Evolutionary conservation across 257 asterid genomes (phyloP).

Genomic region (Lithospermum erythrorhizon): DNA sequence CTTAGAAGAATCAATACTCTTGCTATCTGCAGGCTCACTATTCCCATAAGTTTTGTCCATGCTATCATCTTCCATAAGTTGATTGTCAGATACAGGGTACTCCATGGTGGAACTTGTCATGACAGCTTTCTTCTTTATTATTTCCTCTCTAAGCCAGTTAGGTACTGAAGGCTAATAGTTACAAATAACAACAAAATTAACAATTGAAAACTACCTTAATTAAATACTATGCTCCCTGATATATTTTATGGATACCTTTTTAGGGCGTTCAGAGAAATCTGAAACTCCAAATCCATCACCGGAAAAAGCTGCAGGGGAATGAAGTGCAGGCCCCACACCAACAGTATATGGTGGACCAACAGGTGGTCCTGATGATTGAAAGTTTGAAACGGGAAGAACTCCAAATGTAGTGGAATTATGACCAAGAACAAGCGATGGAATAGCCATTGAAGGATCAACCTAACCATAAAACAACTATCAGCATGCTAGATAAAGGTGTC

Average conservation of each 20-base stretch:
- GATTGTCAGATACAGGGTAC: conserved; percentile 35
- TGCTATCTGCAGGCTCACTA: conserved; percentile 63
- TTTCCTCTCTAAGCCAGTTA: conserved; percentile 97
- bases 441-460: conserved; percentile 56
- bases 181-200: conserved; percentile 11
- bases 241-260: conserved; percentile 39
- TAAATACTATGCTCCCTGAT: not conserved
- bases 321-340: conserved; percentile 48
- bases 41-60: conserved; percentile 38
- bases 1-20: conserved; percentile 56
- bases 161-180: conserved; percentile 81
- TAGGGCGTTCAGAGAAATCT: conserved; percentile 65
- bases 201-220: not conserved
- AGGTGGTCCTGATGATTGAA: conserved; percentile 49
- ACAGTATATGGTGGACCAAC: conserved; percentile 52
- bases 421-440: conserved; percentile 55
- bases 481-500: conserved; percentile 5
- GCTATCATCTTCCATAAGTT: conserved; percentile 55
- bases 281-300: conserved; percentile 58
- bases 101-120: conserved; percentile 47
- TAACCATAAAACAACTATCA: conserved; percentile 18
- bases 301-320: conserved; percentile 45
- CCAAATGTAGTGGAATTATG: conserved; percentile 58
- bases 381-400: conserved; percentile 44
- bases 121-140: conserved; percentile 78